Base-by-base conservation (phyloP, 2,329 filamentous ascomycete genomes). In the Colletotrichum sp. region DNA sequence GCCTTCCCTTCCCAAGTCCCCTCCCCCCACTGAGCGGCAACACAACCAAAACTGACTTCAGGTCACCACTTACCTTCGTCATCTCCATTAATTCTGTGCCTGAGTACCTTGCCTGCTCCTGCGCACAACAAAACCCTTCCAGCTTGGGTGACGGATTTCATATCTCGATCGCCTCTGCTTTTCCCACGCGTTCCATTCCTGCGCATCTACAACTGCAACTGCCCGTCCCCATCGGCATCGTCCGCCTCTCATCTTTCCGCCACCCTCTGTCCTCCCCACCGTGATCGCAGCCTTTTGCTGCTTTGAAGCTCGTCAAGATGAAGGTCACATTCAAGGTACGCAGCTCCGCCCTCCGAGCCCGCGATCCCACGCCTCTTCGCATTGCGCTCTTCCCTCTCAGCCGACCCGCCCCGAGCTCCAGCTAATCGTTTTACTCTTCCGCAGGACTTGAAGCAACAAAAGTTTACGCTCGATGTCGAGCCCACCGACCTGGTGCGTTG, bases 381-480 rank as follows among this genome's bases (percentile, higher is more conserved):
- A 24, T 36, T 38, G 30, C 48, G 56, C 56, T 28, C n/a, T 24
- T 30, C 48, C 28, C 13, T 4, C 18, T 21, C 16, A n/a, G 18
- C 52, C 65, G 14, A n/a, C 12, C 24, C 5, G 3, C 6, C 43
- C 16, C 13, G 65, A 65, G 74, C 71, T 79, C 67, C n/a, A 56
- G 66, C 74, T 76, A 55, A 76, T 34, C 9, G 16, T 52, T 26
- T 55, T 21, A 26, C 24, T 32, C 55, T 38, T 56, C 58, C 80
- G 38, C 81, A 98, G 96, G 97, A 99, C 89, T 91, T 99, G 83
- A 98, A 98, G 90, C 97, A 98, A 87, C 95, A 98, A 86, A 98
- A 98, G 90, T 99, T 99, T 88, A 93, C 93, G 82, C 94, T 99
- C 89, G 96, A 98, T 80, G 95, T 96, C 83, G 96, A 98, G 86